phyloP scores from a whole-genome alignment of 768 basidiomycete genomes.

The Panellus pusillus region DNA sequence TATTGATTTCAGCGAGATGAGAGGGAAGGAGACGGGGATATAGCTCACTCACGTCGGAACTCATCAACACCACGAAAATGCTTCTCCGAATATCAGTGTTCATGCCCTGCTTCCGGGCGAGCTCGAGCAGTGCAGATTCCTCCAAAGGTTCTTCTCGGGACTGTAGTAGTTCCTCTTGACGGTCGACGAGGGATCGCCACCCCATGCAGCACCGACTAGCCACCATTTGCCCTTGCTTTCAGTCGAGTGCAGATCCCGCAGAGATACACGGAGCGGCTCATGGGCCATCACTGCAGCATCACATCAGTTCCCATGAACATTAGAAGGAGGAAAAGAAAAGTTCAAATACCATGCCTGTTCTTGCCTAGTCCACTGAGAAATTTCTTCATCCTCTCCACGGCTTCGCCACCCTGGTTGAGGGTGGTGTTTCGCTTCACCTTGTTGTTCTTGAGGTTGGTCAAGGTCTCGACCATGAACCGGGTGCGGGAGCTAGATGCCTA shows the following conservation, averaged over 20 bases:
- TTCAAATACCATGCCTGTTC: conserved; percentile 63
- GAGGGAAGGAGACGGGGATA: not conserved
- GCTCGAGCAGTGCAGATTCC: conserved; percentile 53
- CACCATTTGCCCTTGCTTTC: conserved; percentile 96
- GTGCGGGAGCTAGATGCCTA: conserved; percentile 69
- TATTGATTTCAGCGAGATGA: not conserved
- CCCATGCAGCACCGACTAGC: conserved; percentile 97
- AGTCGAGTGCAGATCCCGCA: conserved; percentile 82
- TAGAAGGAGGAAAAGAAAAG: not conserved
- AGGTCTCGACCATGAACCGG: conserved; percentile 93
- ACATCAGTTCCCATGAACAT: not conserved
- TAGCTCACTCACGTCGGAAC: conserved; percentile 80
- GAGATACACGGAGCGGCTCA: conserved; percentile 83
- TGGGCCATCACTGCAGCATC: conserved; percentile 65
- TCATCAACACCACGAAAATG: conserved; percentile 94
- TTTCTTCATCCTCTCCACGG: conserved; percentile 86
- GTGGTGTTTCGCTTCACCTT: conserved; percentile 65
- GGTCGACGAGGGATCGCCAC: conserved; percentile 88
- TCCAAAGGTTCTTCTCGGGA: conserved; percentile 28
- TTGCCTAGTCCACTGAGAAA: conserved; percentile 76
- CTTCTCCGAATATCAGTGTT: conserved; percentile 93
- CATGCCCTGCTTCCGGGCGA: conserved; percentile 97
- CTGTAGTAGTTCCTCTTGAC: conserved; percentile 38
- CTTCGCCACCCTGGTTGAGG: conserved; percentile 71
- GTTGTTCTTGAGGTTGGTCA: conserved; percentile 91